Conservation (phyloP, 768 basidiomycete species). For the Pulveroboletus sp. region DNA sequence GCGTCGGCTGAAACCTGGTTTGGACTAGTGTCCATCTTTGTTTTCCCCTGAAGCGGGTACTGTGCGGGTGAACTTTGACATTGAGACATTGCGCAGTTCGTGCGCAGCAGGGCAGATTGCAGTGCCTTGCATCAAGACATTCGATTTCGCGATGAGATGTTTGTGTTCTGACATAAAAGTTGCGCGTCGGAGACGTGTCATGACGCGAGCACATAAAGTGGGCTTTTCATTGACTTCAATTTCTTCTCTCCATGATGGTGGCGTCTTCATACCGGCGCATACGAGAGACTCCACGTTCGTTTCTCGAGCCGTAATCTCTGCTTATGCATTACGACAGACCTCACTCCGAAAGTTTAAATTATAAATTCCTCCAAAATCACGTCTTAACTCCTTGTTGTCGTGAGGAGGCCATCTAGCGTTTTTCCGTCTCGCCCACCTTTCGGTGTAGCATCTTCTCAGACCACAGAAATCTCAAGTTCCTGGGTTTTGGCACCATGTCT, state of each 20-base stretch:
- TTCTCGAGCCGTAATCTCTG: slow-evolving; percentile 15
- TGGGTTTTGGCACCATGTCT: slow-evolving; percentile 39
- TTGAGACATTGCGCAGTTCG: not conserved
- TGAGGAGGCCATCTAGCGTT: not conserved
- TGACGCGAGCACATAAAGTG: slow-evolving; percentile 3
- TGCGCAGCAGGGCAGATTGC: no score
- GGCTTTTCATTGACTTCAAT: not conserved
- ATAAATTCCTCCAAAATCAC: slow-evolving; percentile 6
- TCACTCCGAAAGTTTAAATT: slow-evolving; percentile 13
- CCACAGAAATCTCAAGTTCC: not conserved
- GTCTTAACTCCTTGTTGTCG: not conserved
- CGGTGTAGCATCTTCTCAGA: not conserved
- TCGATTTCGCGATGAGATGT: not conserved
- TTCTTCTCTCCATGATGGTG: slow-evolving; percentile 12
- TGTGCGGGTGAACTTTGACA: not conserved
- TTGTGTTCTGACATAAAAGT: slow-evolving; percentile 2
- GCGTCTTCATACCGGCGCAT: slow-evolving; percentile 18
- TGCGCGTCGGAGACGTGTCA: not conserved
- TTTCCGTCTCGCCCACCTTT: not conserved
- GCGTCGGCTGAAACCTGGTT: not conserved
- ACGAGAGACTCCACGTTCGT: slow-evolving; percentile 10
- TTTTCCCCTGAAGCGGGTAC: not conserved
- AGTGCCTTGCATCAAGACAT: not conserved
- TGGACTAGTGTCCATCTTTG: not conserved
- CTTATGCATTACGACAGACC: slow-evolving; percentile 17